Percentiles rank a stretch among this genome's conserved stretches.
These are phyloP conservation scores for Clonostachys chloroleuca DNA, from an alignment of 2,329 filamentous ascomycete species.

Conservation along the genomic window DNA sequence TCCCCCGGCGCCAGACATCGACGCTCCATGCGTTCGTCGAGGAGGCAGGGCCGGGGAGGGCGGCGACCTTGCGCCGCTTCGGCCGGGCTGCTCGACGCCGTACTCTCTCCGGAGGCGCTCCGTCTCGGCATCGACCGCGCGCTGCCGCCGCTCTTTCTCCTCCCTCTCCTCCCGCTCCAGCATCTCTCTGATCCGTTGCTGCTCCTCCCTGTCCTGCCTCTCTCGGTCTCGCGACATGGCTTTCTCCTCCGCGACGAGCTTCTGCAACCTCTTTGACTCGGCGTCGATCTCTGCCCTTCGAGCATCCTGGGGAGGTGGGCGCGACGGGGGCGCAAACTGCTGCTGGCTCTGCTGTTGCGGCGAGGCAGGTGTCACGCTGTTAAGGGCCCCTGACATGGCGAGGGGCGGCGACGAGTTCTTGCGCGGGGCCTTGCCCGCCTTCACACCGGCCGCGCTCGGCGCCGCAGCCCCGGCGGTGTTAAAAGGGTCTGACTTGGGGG, in stretches of 20 bases:
- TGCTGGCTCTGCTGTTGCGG: no score
- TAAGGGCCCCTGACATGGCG: not conserved
- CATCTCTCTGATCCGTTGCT: conserved; percentile 56
- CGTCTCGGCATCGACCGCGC: conserved; percentile 68
- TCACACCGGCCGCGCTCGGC: not conserved
- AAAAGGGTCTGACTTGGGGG: conserved; percentile 69
- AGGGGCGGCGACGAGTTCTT: conserved; percentile 7
- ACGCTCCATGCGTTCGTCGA: conserved; percentile 11
- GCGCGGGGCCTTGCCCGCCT: not conserved
- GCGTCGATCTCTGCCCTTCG: conserved; percentile 52
- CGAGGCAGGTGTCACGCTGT: not conserved
- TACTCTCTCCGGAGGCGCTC: conserved; percentile 70
- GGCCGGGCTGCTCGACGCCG: conserved; percentile 47
- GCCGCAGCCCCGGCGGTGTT: conserved; percentile 54
- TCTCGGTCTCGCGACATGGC: conserved; percentile 51
- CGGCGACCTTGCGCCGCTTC: conserved; percentile 7
- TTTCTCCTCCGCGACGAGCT: conserved; percentile 28
- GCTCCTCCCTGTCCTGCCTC: conserved; percentile 48
- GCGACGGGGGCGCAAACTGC: no score
- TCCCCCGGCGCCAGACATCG: conserved; percentile 5
- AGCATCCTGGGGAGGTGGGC: conserved; percentile 4
- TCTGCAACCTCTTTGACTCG: conserved; percentile 71
- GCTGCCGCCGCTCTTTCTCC: conserved; percentile 32
- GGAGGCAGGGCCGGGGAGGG: conserved; percentile 25
- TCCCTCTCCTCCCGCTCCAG: conserved; percentile 66